These are phyloP conservation scores for Akanthomyces uredinophilus DNA, from an alignment of 2,329 filamentous ascomycete genomes.

Conservation along the genomic window DNA sequence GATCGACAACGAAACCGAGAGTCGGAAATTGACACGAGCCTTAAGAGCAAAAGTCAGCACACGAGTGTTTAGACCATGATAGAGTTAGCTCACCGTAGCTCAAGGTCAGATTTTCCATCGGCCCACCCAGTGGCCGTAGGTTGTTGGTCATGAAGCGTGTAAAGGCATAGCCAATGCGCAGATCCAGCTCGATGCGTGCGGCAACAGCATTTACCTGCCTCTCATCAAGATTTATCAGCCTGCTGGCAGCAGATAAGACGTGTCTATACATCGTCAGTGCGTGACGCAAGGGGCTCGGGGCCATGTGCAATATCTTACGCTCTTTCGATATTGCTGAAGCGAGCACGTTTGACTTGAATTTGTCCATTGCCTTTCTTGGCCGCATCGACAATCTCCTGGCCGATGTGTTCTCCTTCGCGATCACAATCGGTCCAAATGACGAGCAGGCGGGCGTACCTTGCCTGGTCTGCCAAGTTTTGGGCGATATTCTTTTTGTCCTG, in stretches of 20 bases:
- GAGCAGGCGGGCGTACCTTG: conserved; percentile 64
- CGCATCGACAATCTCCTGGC: conserved; percentile 79
- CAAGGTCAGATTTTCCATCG: conserved; percentile 60
- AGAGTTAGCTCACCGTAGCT: conserved; percentile 65
- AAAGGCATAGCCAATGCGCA: conserved; percentile 88
- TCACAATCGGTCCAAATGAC: conserved; percentile 99
- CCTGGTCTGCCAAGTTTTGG: conserved; percentile 77
- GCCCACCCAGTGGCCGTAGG: conserved; percentile 66
- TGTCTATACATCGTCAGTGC: conserved; percentile 51
- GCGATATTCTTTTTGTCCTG: conserved; percentile 78
- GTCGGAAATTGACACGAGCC: conserved; percentile 92
- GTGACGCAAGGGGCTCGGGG: conserved; percentile 11
- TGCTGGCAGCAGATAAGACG: conserved; percentile 75
- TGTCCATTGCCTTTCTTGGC: conserved; percentile 67
- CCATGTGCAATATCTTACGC: conserved; percentile 50
- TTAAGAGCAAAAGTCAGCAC: conserved; percentile 38
- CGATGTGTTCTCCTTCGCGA: conserved; percentile 94
- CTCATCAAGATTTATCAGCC: conserved; percentile 74
- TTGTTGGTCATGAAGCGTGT: conserved; percentile 80
- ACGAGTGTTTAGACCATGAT: background rate
- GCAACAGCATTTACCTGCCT: conserved; percentile 82
- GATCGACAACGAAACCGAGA: conserved; percentile 91
- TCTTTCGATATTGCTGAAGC: conserved; percentile 93
- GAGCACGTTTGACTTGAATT: conserved; percentile 78
- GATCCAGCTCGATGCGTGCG: conserved; percentile 84